These are phyloP conservation scores for Neocallimastix lanati DNA, from an alignment of 192 early-diverging fungal species.

Conservation along the genomic window DNA sequence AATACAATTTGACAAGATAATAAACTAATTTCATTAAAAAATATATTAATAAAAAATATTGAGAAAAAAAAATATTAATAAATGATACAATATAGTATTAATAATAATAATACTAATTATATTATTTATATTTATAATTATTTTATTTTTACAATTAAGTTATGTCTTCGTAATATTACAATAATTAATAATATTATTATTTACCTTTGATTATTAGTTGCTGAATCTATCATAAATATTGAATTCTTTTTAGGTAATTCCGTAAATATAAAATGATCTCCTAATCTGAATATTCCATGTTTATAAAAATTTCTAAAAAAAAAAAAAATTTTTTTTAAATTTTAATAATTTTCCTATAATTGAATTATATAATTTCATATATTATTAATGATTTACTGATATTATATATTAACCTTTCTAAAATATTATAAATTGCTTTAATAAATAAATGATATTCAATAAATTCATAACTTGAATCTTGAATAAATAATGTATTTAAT, in stretches of 20 bases:
- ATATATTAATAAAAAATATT: too few species aligned
- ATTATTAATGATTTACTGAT: too few species aligned
- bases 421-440: background rate
- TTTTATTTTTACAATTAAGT: too few species aligned
- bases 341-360: too few species aligned
- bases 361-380: too few species aligned
- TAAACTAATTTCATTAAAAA: background rate
- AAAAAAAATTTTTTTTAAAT: background rate
- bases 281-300: background rate
- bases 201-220: background rate
- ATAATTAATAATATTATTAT: too few species aligned
- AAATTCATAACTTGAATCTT: background rate
- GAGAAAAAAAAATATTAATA: too few species aligned
- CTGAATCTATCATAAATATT: background rate
- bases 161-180: too few species aligned
- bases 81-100: too few species aligned
- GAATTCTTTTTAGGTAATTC: background rate
- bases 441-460: background rate
- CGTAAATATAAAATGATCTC: background rate
- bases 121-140: too few species aligned
- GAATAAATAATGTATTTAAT: background rate
- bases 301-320: background rate
- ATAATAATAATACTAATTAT: too few species aligned
- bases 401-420: background rate
- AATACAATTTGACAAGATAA: background rate